A percentile compares a stretch with the other conserved stretches of the same genome.
Conservation (phyloP, 768 basidiomycete species). For the Lyophyllum semitale region DNA sequence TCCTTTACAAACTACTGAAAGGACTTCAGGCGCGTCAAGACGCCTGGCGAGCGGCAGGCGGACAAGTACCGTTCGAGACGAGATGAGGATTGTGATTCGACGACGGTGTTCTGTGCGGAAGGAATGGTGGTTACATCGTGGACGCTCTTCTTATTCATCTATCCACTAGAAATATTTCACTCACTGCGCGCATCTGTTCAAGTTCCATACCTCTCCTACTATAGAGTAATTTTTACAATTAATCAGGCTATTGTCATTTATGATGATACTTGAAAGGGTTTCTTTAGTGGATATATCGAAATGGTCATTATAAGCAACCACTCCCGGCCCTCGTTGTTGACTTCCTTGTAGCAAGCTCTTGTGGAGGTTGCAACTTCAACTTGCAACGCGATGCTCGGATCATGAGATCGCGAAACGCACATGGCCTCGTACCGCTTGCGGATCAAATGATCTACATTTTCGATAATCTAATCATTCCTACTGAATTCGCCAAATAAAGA, state of each 20-base stretch:
- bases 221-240: not conserved
- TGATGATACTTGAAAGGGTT: not conserved
- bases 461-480: not conserved
- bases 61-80: slow-evolving; percentile 2
- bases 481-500: not conserved
- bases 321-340: too few species aligned
- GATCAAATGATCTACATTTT: not conserved
- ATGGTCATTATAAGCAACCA: not conserved
- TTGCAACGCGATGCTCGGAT: too few species aligned
- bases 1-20: slow-evolving; percentile 80
- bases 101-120: not conserved
- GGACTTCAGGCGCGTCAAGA: slow-evolving; percentile 81
- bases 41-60: slow-evolving; percentile 34
- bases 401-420: too few species aligned
- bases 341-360: too few species aligned
- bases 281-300: too few species aligned
- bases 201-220: too few species aligned
- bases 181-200: too few species aligned
- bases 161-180: not conserved
- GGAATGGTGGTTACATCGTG: not conserved
- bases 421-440: too few species aligned
- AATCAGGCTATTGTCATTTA: not conserved
- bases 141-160: not conserved
- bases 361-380: not conserved
- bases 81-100: not conserved